Evolutionary conservation across 768 basidiomycete genomes (phyloP).

Genomic region (Amyloporia xantha): DNA sequence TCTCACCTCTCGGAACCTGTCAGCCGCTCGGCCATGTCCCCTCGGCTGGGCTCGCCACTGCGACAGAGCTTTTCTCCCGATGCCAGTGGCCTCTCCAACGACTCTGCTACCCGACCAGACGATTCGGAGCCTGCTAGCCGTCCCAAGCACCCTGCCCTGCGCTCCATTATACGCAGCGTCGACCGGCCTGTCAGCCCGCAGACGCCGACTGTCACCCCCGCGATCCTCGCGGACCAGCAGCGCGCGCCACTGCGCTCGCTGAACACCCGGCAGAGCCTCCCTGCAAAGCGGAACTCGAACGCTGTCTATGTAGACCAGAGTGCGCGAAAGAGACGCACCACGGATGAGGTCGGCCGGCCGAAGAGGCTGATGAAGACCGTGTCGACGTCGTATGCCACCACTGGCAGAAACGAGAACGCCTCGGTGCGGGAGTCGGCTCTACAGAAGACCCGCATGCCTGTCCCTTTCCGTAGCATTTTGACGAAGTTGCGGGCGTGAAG

Average conservation of each 20-base stretch:
- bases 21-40: slow-evolving; percentile 1
- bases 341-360: slow-evolving; percentile 9
- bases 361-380: slow-evolving; percentile 10
- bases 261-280: slow-evolving; percentile 14
- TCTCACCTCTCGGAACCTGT: neutral
- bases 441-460: slow-evolving; percentile 16
- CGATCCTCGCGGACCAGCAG: slow-evolving; percentile 8
- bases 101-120: neutral
- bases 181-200: slow-evolving; percentile 7
- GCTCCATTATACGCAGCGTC: slow-evolving; percentile 10
- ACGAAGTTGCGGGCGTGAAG: slow-evolving; percentile 18
- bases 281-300: slow-evolving; percentile 7
- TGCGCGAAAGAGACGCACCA: slow-evolving; percentile 1
- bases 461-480: slow-evolving; percentile 19
- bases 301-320: slow-evolving; percentile 1
- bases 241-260: slow-evolving; percentile 14
- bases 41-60: slow-evolving; percentile 8
- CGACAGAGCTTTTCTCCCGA: slow-evolving; percentile 5
- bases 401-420: neutral
- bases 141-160: slow-evolving; percentile 22
- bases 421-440: neutral
- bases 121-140: slow-evolving; percentile 1
- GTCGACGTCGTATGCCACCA: neutral
- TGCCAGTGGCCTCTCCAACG: neutral
- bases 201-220: slow-evolving; percentile 6